phyloP scores from a whole-genome alignment of 345 rosid species.

The Eucalyptus brandiana region DNA sequence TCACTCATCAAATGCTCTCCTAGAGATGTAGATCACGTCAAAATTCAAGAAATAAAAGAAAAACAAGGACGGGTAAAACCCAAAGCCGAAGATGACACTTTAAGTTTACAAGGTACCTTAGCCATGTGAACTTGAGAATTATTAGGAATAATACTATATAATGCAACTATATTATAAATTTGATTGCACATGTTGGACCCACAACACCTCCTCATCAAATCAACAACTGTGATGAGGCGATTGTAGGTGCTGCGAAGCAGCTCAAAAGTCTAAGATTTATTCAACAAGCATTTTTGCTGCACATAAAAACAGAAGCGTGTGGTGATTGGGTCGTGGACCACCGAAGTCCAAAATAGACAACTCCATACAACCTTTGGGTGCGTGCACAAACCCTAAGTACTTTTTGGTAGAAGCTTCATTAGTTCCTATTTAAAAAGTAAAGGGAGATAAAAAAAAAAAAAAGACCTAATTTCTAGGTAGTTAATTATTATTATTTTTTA shows the following conservation, averaged over 20 bases:
- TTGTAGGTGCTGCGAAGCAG: not conserved
- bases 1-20: rapidly evolving
- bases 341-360: not conserved
- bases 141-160: not conserved
- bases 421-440: not conserved
- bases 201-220: not conserved
- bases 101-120: rapidly evolving
- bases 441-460: not conserved
- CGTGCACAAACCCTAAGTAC: not conserved
- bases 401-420: not conserved
- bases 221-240: not conserved
- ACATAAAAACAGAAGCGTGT: not conserved
- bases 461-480: not conserved
- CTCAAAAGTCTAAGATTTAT: not conserved
- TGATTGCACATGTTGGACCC: not conserved
- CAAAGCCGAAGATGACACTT: not conserved
- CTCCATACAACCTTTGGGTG: not conserved
- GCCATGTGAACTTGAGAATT: not conserved
- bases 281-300: not conserved
- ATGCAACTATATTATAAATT: not conserved
- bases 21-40: not conserved
- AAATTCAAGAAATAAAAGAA: not conserved
- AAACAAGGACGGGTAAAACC: not conserved
- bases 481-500: not conserved
- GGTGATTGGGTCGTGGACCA: not conserved